Percentiles rank a stretch among this genome's conserved stretches.
Conservation (phyloP, 2,329 filamentous ascomycete genomes). For the Rhinocladiella mackenziei region DNA sequence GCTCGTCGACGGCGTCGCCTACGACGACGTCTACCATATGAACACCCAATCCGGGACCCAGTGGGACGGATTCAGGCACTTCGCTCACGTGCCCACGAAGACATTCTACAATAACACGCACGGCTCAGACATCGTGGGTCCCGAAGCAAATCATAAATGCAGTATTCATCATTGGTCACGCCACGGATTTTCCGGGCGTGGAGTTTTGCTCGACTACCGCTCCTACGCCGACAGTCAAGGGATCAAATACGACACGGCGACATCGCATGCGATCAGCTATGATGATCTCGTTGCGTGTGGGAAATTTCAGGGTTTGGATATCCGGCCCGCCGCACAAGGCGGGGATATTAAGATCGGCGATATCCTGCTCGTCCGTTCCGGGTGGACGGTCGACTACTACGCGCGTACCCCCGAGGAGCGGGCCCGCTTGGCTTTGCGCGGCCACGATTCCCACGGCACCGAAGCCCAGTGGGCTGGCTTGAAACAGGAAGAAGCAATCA, state of each 20-base stretch:
- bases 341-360: constrained; percentile 59
- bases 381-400: constrained; percentile 58
- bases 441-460: constrained; percentile 36
- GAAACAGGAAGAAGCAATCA: constrained; percentile 52
- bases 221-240: constrained; percentile 50
- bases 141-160: constrained; percentile 37
- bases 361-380: constrained; percentile 62
- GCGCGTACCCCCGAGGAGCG: constrained; percentile 39
- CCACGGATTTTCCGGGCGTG: constrained; percentile 43
- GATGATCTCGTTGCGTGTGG: constrained; percentile 57
- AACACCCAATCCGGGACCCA: constrained; percentile 50
- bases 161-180: constrained; percentile 43
- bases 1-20: constrained; percentile 36
- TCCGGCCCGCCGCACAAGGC: constrained; percentile 52
- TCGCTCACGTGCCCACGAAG: constrained; percentile 37
- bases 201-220: constrained; percentile 42
- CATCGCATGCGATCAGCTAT: constrained; percentile 51
- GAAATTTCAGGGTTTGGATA: constrained; percentile 57
- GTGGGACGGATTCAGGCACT: constrained; percentile 51
- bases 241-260: constrained; percentile 51
- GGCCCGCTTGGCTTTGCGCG: constrained; percentile 33
- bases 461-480: constrained; percentile 47
- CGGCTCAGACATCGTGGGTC: constrained; percentile 36
- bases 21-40: constrained; percentile 45
- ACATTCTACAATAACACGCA: constrained; percentile 43